Base-by-base conservation (phyloP, 2,329 filamentous ascomycete genomes). In the Trichoderma guizhouense region DNA sequence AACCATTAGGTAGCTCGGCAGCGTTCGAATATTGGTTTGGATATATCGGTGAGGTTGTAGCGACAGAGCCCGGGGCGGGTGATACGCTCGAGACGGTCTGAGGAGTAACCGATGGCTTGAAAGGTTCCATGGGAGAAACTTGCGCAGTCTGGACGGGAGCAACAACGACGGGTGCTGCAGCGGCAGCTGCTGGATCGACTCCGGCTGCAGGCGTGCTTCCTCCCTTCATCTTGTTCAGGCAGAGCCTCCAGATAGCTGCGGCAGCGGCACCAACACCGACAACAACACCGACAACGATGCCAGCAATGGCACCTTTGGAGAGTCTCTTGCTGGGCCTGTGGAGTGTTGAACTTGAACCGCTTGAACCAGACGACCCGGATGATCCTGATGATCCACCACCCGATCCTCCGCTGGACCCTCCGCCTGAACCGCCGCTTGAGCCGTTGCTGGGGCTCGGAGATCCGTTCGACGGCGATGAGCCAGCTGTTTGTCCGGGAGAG, bases 271-370 rank as follows among this genome's bases (percentile, higher is more conserved):
- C 24, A 3, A 64, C 8, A 8, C 43, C 68, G 21, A 32, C 68
- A 9, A 64, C 51, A 58, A 32, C 55, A 2, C 68, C 68, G 21
- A 71, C 32, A 3, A 51, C 68, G 12, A 71, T 64, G 9, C 68
- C 68, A 7, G 61, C 68, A 64, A 71, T 71, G 68, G 60, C 68
- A 0, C 58, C 68, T 7, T 21, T 39, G 7, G 68, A 71, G 15
- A 71, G 67, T 32, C 9, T 39, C 28, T 64, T 64, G 15, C 34
- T 47, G 18, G 24, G 43, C 15, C 36, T 64, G 8, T 47, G 68
- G 34, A 34, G 30, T 5, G 57, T 8, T 60, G 47, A 53, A 9
- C 39, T 3, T 43, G 39, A 43, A 5, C 39, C 39, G 3, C 39
- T 43, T n/a, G 39, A 43, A n/a, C 39, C 39, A n/a, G 39, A 43